Base-by-base conservation (phyloP, 2,329 filamentous ascomycete species). In the Hymenotorrendiella dingleyae region DNA sequence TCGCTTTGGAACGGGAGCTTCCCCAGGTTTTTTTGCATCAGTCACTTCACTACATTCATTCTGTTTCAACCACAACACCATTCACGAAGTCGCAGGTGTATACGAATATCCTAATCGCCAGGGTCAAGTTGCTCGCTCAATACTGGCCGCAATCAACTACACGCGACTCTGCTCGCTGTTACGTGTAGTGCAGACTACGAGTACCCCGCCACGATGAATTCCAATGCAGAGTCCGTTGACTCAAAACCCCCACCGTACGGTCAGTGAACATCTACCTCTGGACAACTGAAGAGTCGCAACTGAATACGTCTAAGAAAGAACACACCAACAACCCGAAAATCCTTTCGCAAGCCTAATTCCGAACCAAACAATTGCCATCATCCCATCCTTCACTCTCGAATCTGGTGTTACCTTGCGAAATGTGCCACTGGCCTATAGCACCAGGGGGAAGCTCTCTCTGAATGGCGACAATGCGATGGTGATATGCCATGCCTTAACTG, bases 341-440 rank as follows among this genome's bases (percentile, higher is more conserved):
- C 91, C 90, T 22, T 97, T 90, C 63, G 80, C 86, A 47, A 68
- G 74, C 51, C 74, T 97, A 59, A 94, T 98, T 40, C 83, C 88
- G 40, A 84, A 95, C 58, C 93, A 97, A 67, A 75, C 84, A 41
- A 84, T 94, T 59, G 88, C 85, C 44, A 78, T 93, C 47, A 78
- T 98, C 42, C 91, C 93, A 2, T 82, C 82, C 20, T 95, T 96
- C 64, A 89, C 84, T 7, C 84, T 98, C 53, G 93, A 98, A 65
- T 97, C 90, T 2, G 93, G 93, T 36, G 87, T 85, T 19, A 84
- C 78, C 1, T 74, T 98, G 16, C 69, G 75, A 54, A 93, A 97
- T 77, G 72, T 83, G 12, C 80, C 81, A 2, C 70, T 85, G 40
- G 81, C 81, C 30, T 84, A 83, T 62, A 84, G 78, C 34, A 81